A percentile compares a stretch with the other conserved stretches of the same genome.
These are phyloP conservation scores for Aureobasidium sp. DNA, from an alignment of 2,329 filamentous ascomycete genomes.

Conservation along the genomic window DNA sequence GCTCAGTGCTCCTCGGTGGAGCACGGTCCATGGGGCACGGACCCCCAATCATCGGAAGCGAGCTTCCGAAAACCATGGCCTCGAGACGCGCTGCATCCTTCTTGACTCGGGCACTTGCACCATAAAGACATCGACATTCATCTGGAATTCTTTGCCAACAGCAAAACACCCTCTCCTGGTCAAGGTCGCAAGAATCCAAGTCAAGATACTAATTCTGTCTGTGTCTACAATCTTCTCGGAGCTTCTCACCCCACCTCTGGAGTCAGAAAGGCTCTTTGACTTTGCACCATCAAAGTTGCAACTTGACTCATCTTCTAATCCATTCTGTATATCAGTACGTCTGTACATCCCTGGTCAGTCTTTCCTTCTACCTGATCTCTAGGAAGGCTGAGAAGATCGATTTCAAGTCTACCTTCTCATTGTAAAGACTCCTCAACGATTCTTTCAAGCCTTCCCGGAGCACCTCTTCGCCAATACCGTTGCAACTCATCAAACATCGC, in stretches of 20 bases:
- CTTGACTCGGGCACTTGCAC: neutral
- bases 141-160: neutral
- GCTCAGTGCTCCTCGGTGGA: too few species aligned
- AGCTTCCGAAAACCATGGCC: neutral
- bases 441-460: constrained; percentile 2
- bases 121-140: neutral
- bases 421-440: neutral
- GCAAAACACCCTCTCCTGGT: neutral
- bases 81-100: neutral
- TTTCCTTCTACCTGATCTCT: neutral
- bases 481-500: neutral
- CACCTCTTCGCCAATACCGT: neutral
- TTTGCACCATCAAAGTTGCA: neutral
- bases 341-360: neutral
- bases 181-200: neutral
- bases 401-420: neutral
- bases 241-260: neutral
- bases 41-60: neutral
- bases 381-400: neutral
- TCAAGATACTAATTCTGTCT: neutral
- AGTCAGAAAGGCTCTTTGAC: constrained; percentile 2
- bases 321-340: neutral
- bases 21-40: neutral
- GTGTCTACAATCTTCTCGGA: neutral
- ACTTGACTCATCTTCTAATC: constrained; percentile 2